Base-by-base conservation (phyloP, 2,329 filamentous ascomycete species). In the Stagonosporopsis rhizophila region DNA sequence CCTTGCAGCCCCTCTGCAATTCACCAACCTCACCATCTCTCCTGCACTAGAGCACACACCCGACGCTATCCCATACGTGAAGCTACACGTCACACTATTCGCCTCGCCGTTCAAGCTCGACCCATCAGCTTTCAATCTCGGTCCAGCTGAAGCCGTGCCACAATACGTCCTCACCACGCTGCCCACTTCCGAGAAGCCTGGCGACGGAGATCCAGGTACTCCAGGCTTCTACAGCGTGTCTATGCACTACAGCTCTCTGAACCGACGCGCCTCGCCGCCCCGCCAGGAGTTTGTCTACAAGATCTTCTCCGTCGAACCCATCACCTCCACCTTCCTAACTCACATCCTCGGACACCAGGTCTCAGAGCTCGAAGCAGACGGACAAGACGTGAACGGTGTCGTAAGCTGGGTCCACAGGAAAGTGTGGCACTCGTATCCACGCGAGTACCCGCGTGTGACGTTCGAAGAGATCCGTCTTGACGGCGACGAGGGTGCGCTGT, bases 31-130 rank as follows among this genome's bases (percentile, higher is more conserved):
- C 66, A 77, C 75, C 6, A 75, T 88, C 54, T 72, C 74, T 11
- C 69, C 73, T 1, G 73, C 78, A 12, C 73, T 77, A 0, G 44
- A 65, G 50, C 80, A 83, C 28, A 75, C 78, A 4, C 92, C 96
- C 1, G 89, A 95, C 62, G 75, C 84, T 41, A 88, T 97, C n/a
- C 90, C 91, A 0, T 99, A 97, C 73, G 90, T 92, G 2, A 84
- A 85, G 44, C 83, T 98, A 0, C 89, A 98, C 69, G 94, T 97
- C 48, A 98, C 94, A 0, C 85, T 98, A 0, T 94, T 99, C 68
- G 83, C 93, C 0, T 91, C 92, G 0, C 87, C 91, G 0, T 85
- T 87, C 65, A 82, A 79, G n/a, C 83, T 96, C n/a, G 87, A 85
- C 19, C 83, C 89, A 0, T 74, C 74, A 2, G 92, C 87, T 71